Evolutionary conservation across 2,329 filamentous ascomycete genomes (phyloP), one percentile per base, ranked within the genome.

Genomic region (Talaromyces sp.): DNA sequence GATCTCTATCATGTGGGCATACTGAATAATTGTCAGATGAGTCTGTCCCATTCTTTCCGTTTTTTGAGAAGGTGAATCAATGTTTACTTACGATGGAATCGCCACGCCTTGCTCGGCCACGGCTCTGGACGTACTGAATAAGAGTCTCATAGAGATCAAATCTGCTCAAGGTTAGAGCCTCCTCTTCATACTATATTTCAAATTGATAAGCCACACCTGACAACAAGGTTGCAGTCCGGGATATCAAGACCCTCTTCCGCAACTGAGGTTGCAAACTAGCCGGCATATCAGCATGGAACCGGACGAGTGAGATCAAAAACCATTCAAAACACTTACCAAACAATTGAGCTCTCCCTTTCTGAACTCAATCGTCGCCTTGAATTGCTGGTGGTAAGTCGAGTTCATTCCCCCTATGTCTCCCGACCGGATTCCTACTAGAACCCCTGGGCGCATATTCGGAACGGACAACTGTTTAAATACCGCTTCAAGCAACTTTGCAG

Each of bases 41-140:
- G 31, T 38, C 29, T 61, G 27, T 34, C 40, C 34, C 17, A 10
- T 25, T 36, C 7, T 10, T 43, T 11, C 22, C 40, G 68, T 65
- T 29, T 63, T 31, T 56, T 38, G 29, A 22, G 22, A 59, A 40
- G 15, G n/a, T 40, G 38, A 36, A 17, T 54, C n/a, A 22, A 22
- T 22, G n/a, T 38, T 6, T 8, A 31, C 70, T 66, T 71, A 78
- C 79, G 56, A 86, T 88, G 0, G 95, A 98, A 63, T 89, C 85
- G 0, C 80, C 77, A 71, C 92, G 90, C 45, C 95, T 86, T 13
- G 95, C 95, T 63, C 95, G 87, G 0, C 95, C 95, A 68, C 92
- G 87, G 15, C 93, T 97, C 76, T 99, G 95, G 22, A 98, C 89
- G 74, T 97, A 98, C 73, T 96, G 91, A 61, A 98, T 98, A 76